These are phyloP conservation scores for Hypoxylon sp. DNA, from an alignment of 2,329 filamentous ascomycete genomes.

Conservation along the genomic window DNA sequence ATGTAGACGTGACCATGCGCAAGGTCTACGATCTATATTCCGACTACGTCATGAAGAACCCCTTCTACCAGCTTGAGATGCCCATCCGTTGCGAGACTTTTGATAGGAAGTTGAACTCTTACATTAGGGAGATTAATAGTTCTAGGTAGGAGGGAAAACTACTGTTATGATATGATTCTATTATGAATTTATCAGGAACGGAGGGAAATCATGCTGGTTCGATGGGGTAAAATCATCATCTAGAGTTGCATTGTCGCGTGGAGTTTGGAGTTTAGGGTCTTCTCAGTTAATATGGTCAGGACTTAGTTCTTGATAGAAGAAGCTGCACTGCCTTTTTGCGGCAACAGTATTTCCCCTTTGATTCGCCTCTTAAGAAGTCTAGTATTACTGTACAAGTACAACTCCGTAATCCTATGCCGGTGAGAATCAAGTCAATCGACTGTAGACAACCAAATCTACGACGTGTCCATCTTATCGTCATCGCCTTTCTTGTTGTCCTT, in stretches of 20 bases:
- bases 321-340: conserved; percentile 11
- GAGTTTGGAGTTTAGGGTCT: conserved; percentile 44
- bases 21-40: conserved; percentile 95
- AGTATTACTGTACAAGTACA: conserved; percentile 51
- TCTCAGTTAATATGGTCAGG: conserved; percentile 13
- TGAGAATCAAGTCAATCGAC: conserved; percentile 21
- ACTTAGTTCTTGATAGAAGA: conserved; percentile 29
- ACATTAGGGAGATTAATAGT: conserved; percentile 80
- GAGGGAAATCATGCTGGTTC: conserved; percentile 1
- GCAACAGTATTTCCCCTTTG: conserved; percentile 38
- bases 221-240: conserved; percentile 14
- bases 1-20: conserved; percentile 85
- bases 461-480: conserved; percentile 91
- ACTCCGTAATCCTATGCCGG: conserved; percentile 45
- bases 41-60: conserved; percentile 99
- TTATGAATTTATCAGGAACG: conserved; percentile 13
- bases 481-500: conserved; percentile 68
- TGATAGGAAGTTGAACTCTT: conserved; percentile 86
- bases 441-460: conserved; percentile 55
- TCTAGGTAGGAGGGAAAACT: conserved; percentile 61
- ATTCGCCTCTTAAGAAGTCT: conserved; percentile 44
- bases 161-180: not conserved
- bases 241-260: conserved; percentile 44
- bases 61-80: conserved; percentile 98
- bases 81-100: conserved; percentile 95